These are phyloP conservation scores for Typha latifolia DNA, from an alignment of 176 grass and related monocot genomes.

Conservation along the genomic window DNA sequence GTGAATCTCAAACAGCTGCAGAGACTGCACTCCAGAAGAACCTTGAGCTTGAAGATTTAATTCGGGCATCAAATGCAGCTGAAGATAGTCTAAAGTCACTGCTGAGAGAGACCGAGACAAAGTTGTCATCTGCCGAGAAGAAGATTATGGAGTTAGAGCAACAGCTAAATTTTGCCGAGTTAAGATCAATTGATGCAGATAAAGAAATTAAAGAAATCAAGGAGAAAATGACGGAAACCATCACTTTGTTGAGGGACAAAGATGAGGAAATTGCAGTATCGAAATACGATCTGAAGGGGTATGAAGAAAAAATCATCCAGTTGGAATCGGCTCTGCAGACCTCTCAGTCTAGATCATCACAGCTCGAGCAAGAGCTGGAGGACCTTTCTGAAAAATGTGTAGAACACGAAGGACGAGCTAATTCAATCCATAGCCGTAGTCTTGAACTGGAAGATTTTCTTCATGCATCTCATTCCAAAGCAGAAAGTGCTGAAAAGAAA, in stretches of 20 bases:
- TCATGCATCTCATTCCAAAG: conserved; percentile 18
- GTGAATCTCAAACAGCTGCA: conserved; percentile 33
- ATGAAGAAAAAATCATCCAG: conserved; percentile 28
- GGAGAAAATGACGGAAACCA: conserved; percentile 6
- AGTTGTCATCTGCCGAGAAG: conserved; percentile 49
- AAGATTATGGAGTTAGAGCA: conserved; percentile 28
- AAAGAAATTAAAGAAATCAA: conserved; percentile 12
- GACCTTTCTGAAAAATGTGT: conserved; percentile 8
- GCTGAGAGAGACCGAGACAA: conserved; percentile 46
- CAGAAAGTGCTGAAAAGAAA: conserved; percentile 24
- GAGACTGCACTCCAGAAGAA: conserved; percentile 31
- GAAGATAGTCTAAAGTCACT: conserved; percentile 45
- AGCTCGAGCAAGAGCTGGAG: conserved; percentile 13
- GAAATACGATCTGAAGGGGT: conserved; percentile 8
- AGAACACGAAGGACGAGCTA: conserved; percentile 8
- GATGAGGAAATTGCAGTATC: conserved; percentile 29
- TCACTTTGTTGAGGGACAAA: conserved; percentile 5
- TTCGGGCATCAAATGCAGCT: conserved; percentile 44
- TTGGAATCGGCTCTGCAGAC: conserved; percentile 17
- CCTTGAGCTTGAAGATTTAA: conserved; percentile 46
- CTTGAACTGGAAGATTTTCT: conserved; percentile 23
- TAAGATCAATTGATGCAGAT: conserved; percentile 10
- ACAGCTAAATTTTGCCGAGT: conserved; percentile 6
- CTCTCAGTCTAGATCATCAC: conserved; percentile 12
- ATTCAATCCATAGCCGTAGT: conserved; percentile 4